Conservation (phyloP, 2,329 filamentous ascomycete genomes). For the Alternaria dauci region DNA sequence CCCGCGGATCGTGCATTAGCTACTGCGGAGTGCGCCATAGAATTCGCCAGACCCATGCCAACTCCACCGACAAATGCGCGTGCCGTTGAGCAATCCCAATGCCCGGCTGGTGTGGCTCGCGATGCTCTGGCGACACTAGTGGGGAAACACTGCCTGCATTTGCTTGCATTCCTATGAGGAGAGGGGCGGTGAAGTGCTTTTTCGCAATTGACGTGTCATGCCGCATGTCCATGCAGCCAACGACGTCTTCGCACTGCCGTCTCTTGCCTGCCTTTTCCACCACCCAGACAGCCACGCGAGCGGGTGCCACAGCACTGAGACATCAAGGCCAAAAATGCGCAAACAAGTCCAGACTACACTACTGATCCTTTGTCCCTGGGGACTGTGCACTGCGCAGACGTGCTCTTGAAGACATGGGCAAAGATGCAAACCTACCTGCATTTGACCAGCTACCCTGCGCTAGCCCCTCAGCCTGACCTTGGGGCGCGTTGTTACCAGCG, state of each 20-base stretch:
- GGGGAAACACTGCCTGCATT: constrained; percentile 9
- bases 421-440: constrained; percentile 47
- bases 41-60: constrained; percentile 29
- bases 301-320: constrained; percentile 25
- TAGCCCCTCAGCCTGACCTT: constrained; percentile 45
- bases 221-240: constrained; percentile 18
- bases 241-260: constrained; percentile 14
- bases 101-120: constrained; percentile 4
- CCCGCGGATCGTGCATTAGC: constrained; percentile 33
- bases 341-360: not conserved
- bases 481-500: constrained; percentile 40
- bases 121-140: constrained; percentile 9
- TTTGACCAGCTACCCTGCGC: constrained; percentile 46
- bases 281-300: constrained; percentile 26
- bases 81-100: constrained; percentile 13
- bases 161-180: constrained; percentile 5
- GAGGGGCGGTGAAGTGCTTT: constrained; percentile 17
- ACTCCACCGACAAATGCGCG: constrained; percentile 19
- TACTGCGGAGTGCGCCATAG: constrained; percentile 35
- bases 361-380: not conserved
- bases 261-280: constrained; percentile 13
- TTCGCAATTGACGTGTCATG: constrained; percentile 27
- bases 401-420: constrained; percentile 2
- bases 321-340: constrained; percentile 12
- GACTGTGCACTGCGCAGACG: not conserved